These are phyloP conservation scores for Fusarium sp. DNA, from an alignment of 2,329 filamentous ascomycete species.

Conservation along the genomic window DNA sequence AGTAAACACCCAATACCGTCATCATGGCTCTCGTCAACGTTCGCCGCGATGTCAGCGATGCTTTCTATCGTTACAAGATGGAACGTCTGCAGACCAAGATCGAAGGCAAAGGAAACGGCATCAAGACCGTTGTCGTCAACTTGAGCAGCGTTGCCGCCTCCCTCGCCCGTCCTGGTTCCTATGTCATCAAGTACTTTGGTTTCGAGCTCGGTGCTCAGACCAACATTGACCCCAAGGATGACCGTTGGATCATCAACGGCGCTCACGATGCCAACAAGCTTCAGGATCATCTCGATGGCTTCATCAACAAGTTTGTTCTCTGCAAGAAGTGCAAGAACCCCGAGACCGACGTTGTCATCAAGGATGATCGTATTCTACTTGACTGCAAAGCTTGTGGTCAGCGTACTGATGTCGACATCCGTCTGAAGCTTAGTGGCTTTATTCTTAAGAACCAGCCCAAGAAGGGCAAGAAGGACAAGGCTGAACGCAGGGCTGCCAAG, in stretches of 20 bases:
- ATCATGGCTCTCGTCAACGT: constrained; percentile 98
- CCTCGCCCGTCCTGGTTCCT: constrained; percentile 88
- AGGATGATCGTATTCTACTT: constrained; percentile 88
- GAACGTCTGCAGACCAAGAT: constrained; percentile 98
- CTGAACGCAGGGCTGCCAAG: constrained; percentile 87
- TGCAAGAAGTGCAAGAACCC: constrained; percentile 99
- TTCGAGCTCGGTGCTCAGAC: constrained; percentile 99
- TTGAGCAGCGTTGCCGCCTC: constrained; percentile 92
- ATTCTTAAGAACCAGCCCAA: constrained; percentile 94
- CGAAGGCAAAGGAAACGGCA: constrained; percentile 99
- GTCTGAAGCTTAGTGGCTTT: constrained; percentile 95
- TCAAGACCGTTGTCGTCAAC: constrained; percentile 98
- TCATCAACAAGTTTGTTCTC: constrained; percentile 98
- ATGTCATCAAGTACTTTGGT: constrained; percentile 99
- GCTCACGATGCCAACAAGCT: constrained; percentile 95
- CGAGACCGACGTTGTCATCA: constrained; percentile 95
- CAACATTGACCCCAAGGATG: constrained; percentile 95
- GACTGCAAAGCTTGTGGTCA: constrained; percentile 99
- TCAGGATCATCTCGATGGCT: constrained; percentile 97
- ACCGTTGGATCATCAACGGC: constrained; percentile 99
- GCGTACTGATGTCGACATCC: constrained; percentile 88
- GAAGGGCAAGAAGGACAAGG: constrained; percentile 98
- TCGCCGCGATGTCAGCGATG: constrained; percentile 96
- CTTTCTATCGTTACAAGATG: constrained; percentile 99
- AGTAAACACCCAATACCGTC: constrained; percentile 54